Evolutionary conservation across 2,329 filamentous ascomycete species (phyloP).

Genomic region (Triangularia verruculosa): DNA sequence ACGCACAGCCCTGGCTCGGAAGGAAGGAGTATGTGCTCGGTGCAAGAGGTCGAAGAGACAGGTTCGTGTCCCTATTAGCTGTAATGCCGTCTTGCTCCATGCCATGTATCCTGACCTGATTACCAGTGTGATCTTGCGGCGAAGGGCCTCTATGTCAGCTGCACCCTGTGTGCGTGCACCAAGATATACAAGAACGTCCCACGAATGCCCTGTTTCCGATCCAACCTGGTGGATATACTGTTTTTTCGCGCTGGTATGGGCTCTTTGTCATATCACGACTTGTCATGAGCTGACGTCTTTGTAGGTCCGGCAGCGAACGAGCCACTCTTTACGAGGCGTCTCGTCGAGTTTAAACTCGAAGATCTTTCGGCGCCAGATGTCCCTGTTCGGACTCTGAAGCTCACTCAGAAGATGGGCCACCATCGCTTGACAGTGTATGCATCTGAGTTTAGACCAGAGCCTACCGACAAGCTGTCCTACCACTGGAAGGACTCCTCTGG

Average conservation of each 20-base stretch:
- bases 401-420: conserved; percentile 23
- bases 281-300: background rate
- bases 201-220: conserved; percentile 24
- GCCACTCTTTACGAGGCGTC: conserved; percentile 22
- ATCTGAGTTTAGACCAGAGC: conserved; percentile 24
- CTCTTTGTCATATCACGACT: background rate
- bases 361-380: conserved; percentile 22
- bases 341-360: conserved; percentile 11
- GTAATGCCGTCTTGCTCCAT: background rate
- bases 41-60: conserved; percentile 26
- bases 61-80: conserved; percentile 5
- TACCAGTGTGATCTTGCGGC: conserved; percentile 24
- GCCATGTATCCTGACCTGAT: background rate
- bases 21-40: conserved; percentile 22
- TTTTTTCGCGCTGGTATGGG: conserved; percentile 24
- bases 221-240: conserved; percentile 18
- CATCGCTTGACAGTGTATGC: conserved; percentile 25
- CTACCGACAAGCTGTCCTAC: conserved; percentile 23
- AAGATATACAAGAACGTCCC: conserved; percentile 22
- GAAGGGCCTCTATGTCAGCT: conserved; percentile 20
- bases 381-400: conserved; percentile 16
- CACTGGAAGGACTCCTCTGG: conserved; percentile 21
- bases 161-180: conserved; percentile 19
- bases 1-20: conserved; percentile 21
- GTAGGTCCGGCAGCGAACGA: conserved; percentile 27